A percentile compares a stretch with the other conserved stretches of the same genome.
Conservation (phyloP, 2,329 filamentous ascomycete species). For the Grosmannia serpens region DNA sequence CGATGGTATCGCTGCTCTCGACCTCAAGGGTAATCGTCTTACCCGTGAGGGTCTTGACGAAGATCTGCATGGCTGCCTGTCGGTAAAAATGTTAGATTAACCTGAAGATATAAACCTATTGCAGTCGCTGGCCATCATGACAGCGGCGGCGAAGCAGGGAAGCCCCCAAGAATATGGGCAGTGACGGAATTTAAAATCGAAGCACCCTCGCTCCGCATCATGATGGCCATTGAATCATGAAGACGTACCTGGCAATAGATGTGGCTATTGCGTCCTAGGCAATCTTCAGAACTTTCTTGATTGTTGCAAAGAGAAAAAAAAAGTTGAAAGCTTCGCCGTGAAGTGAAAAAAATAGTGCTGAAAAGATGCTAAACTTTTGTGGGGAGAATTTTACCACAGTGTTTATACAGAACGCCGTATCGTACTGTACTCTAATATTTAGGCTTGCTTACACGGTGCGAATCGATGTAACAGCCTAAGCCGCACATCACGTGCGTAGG, state of each 20-base stretch:
- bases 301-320: constrained; percentile 7
- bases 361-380: neutral
- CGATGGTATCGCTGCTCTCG: constrained; percentile 98
- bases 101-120: neutral
- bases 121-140: constrained; percentile 1
- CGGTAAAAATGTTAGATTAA: constrained; percentile 19
- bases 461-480: neutral
- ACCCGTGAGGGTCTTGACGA: constrained; percentile 85
- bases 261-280: constrained; percentile 17
- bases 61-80: constrained; percentile 64
- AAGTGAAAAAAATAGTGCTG: constrained; percentile 1
- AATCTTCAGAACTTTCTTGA: constrained; percentile 13
- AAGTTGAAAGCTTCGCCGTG: neutral
- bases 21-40: constrained; percentile 99
- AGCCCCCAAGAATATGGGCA: neutral
- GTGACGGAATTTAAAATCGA: neutral
- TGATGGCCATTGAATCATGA: constrained; percentile 8
- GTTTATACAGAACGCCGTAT: no score
- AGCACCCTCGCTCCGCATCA: neutral
- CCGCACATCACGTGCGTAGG: neutral
- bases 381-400: neutral
- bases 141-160: neutral
- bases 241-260: constrained; percentile 16
- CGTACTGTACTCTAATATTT: no score
- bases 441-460: neutral